Evolutionary conservation across 1,139 yeast species (phyloP), one percentile per base, ranked within the genome.

Genomic region (Pichia sp.): DNA sequence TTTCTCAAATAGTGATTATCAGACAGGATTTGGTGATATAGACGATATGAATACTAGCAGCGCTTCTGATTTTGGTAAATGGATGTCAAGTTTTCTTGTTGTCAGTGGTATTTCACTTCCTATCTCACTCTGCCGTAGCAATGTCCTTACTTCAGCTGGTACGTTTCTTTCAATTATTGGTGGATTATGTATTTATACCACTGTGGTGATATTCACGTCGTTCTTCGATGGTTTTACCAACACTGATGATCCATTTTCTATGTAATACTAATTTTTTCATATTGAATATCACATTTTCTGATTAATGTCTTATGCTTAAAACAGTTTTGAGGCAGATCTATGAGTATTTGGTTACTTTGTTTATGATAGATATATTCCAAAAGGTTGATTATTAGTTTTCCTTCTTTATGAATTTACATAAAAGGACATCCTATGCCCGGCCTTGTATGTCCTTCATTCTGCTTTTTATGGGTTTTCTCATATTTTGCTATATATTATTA

Each of bases 141-240:
- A 72, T 52, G 69, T 82, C 22, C 73, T 87, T 55, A 74, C 80
- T 32, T 62, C 66, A 30, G 69, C 79, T 0, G 89, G 94, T 8
- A 73, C 74, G 68, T 58, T 74, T 35, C 74, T 86, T 70, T 80
- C 89, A 4, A 70, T 84, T 7, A 55, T 72, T 7, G 96, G 95
- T 1, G 95, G 95, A 2, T 56, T 70, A 1, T 69, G 85, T 50
- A 84, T 87, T 43, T 84, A 81, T 64, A 80, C 80, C 6, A 82
- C 95, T 0, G 85, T 87, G 38, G 78, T 82, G 54, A 74, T 84
- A 7, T 87, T 87, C 63, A 79, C 86, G 29, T 71, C 78, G 52
- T 84, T 81, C 61, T 86, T 87, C 64, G 85, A 82, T 54, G 80
- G 74, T 41, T 63, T 73, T 8, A 15, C 43, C 2, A 80, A 76